phyloP scores from a whole-genome alignment of 2,329 filamentous ascomycete species.

The Didymosphaeria variabile region DNA sequence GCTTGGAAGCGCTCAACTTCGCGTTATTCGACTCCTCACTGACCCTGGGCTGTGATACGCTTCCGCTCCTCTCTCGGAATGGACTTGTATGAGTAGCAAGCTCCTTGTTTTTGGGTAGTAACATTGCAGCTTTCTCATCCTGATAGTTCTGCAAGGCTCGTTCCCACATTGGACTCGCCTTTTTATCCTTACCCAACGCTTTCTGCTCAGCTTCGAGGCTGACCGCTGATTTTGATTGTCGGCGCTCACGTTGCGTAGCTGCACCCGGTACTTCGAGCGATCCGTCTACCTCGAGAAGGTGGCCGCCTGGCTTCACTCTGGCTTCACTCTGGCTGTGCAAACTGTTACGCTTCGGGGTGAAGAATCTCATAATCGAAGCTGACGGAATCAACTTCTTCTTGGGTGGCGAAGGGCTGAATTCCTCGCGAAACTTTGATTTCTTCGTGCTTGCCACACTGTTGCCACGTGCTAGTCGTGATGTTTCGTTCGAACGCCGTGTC shows the following conservation, averaged over 20 bases:
- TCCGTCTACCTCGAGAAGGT: slow-evolving; percentile 29
- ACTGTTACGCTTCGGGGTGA: slow-evolving; percentile 38
- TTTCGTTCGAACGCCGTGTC: slow-evolving; percentile 5
- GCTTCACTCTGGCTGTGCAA: slow-evolving; percentile 45
- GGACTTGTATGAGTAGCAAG: slow-evolving; percentile 37
- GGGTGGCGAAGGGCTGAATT: slow-evolving; percentile 45
- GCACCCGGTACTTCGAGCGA: slow-evolving; percentile 25
- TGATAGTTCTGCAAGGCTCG: slow-evolving; percentile 47
- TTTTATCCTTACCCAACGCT: slow-evolving; percentile 32
- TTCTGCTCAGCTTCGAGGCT: slow-evolving; percentile 42
- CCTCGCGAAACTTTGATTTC: slow-evolving; percentile 47
- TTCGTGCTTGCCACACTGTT: slow-evolving; percentile 45
- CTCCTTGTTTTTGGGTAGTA: slow-evolving; percentile 43
- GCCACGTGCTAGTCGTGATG: slow-evolving; percentile 24
- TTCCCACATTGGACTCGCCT: slow-evolving; percentile 45
- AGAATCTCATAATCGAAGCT: slow-evolving; percentile 41
- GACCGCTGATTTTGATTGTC: slow-evolving; percentile 41
- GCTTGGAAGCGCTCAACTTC: slow-evolving; percentile 16
- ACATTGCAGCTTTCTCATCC: slow-evolving; percentile 46
- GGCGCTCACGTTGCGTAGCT: slow-evolving; percentile 29
- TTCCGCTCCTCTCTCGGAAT: slow-evolving; percentile 45
- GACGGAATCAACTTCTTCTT: slow-evolving; percentile 36
- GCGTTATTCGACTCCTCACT: slow-evolving; percentile 1
- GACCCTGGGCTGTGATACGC: slow-evolving; percentile 16
- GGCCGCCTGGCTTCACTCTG: slow-evolving; percentile 26